A percentile compares a stretch with the other conserved stretches of the same genome.
These are phyloP conservation scores for Albizia julibrissin DNA, from an alignment of 306 rosid genomes.

Conservation along the genomic window DNA sequence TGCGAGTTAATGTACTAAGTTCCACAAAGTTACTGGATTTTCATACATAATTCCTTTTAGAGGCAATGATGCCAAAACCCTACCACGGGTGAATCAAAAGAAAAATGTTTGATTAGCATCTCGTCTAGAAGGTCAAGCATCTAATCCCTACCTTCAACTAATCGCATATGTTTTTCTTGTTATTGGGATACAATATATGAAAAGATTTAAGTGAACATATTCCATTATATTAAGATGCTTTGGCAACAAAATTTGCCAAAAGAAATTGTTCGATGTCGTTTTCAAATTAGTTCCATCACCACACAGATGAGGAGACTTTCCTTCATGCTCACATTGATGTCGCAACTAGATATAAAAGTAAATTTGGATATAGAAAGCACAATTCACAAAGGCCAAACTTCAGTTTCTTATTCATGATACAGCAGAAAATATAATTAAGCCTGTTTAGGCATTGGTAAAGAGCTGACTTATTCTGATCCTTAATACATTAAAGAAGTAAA, in stretches of 20 bases:
- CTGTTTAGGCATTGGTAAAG: not conserved
- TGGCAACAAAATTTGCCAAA: not conserved
- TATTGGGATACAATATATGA: not conserved
- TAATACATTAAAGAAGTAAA: not conserved
- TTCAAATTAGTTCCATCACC: not conserved
- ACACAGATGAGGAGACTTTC: not conserved
- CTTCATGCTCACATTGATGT: not conserved
- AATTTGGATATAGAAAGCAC: not conserved
- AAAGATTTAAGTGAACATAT: not conserved
- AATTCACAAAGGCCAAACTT: not conserved
- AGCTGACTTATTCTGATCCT: not conserved
- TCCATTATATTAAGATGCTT: not conserved
- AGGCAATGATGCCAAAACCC: not conserved
- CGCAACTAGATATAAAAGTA: not conserved
- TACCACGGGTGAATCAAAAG: not conserved
- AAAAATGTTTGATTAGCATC: not conserved
- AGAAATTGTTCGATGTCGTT: not conserved
- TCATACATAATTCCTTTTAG: not conserved
- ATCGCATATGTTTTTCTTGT: not conserved
- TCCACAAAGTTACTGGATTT: not conserved
- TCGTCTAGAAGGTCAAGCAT: slow-evolving; percentile 1
- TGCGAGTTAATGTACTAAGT: not conserved
- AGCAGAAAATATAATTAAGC: not conserved
- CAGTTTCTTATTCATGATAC: not conserved
- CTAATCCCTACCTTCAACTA: not conserved